These are phyloP conservation scores for Metarhizium brunneum DNA, from an alignment of 2,329 filamentous ascomycete species.

Conservation along the genomic window DNA sequence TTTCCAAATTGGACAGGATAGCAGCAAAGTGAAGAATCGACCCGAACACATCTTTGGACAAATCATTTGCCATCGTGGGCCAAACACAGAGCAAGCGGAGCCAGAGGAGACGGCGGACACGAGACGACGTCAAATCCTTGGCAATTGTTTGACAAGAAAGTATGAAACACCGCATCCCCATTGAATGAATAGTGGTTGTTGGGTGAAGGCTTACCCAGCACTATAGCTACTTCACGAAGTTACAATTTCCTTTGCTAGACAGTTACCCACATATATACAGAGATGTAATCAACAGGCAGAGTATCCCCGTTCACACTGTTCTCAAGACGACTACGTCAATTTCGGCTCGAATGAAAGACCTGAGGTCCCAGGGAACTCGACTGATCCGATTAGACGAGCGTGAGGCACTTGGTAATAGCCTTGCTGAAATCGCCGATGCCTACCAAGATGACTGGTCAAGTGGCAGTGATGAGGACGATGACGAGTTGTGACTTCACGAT, in stretches of 20 bases:
- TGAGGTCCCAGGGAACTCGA: slow-evolving; percentile 56
- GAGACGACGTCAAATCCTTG: slow-evolving; percentile 14
- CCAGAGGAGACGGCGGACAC: slow-evolving; percentile 5
- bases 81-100: slow-evolving; percentile 1
- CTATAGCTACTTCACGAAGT: slow-evolving; percentile 5
- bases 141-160: slow-evolving; percentile 18
- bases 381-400: slow-evolving; percentile 67
- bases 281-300: slow-evolving; percentile 23
- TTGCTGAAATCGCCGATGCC: slow-evolving; percentile 75
- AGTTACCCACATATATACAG: slow-evolving; percentile 75
- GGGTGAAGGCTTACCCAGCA: not conserved
- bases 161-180: slow-evolving; percentile 7
- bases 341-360: slow-evolving; percentile 54
- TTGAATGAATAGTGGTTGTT: not conserved
- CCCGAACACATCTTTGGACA: slow-evolving; percentile 20
- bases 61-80: slow-evolving; percentile 15
- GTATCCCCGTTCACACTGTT: slow-evolving; percentile 39
- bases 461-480: slow-evolving; percentile 62
- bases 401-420: slow-evolving; percentile 70
- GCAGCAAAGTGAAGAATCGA: slow-evolving; percentile 2
- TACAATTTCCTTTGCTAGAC: slow-evolving; percentile 55
- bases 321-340: slow-evolving; percentile 69
- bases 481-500: slow-evolving; percentile 30
- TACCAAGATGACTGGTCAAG: slow-evolving; percentile 85
- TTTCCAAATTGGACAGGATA: slow-evolving; percentile 17